phyloP scores from a whole-genome alignment of 257 asterid species.

The Solanum pinnatisectum region DNA sequence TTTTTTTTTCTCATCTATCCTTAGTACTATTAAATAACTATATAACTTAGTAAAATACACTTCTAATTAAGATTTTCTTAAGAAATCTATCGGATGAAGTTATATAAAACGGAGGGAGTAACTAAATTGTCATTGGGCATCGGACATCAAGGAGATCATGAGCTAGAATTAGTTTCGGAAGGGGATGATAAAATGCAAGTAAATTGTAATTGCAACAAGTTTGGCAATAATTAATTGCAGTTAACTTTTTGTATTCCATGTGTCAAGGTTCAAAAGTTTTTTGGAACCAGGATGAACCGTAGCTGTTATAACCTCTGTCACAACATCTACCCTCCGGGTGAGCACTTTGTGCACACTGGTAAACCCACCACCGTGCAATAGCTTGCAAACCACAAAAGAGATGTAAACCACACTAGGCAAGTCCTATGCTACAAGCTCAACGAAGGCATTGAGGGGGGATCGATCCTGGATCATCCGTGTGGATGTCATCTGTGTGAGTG shows the following conservation, averaged over 20 bases:
- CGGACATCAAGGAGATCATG: background rate
- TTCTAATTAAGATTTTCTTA: background rate
- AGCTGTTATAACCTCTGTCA: rapidly evolving
- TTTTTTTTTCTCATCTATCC: no score
- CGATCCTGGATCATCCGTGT: no score
- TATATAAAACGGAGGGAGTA: background rate
- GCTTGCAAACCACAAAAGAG: no score
- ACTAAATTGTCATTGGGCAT: background rate
- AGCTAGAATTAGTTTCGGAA: background rate
- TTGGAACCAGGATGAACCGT: no score
- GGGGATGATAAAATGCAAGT: background rate
- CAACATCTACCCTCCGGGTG: rapidly evolving
- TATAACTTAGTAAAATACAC: no score
- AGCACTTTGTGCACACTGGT: no score
- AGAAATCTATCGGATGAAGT: background rate
- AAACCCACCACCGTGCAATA: no score
- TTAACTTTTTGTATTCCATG: background rate
- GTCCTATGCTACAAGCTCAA: no score
- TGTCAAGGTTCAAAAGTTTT: background rate
- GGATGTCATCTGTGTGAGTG: no score
- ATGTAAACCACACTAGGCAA: no score
- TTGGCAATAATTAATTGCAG: background rate
- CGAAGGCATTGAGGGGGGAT: no score
- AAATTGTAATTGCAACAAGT: background rate
- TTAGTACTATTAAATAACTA: no score